These are phyloP conservation scores for Termitomyces sp. DNA, from an alignment of 768 basidiomycete genomes.

Conservation along the genomic window DNA sequence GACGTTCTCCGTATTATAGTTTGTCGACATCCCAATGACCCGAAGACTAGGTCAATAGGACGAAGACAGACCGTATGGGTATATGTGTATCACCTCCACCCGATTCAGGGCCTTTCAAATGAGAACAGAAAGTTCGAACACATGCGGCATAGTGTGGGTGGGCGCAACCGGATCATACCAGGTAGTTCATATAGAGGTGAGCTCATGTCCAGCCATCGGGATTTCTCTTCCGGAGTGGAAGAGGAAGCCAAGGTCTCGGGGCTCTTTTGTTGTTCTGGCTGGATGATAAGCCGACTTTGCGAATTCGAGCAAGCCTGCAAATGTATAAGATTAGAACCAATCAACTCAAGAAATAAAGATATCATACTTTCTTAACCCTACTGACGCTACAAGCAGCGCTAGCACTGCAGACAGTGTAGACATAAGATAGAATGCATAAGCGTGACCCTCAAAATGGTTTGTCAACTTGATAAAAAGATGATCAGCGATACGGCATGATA, in stretches of 20 bases:
- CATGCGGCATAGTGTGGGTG: background rate
- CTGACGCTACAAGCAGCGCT: conserved; percentile 55
- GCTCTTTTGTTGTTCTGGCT: conserved; percentile 21
- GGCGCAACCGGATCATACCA: conserved; percentile 4
- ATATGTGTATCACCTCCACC: background rate
- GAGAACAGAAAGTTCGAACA: background rate
- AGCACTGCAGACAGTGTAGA: conserved; percentile 52
- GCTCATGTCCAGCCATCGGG: conserved; percentile 36
- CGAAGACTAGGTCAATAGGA: background rate
- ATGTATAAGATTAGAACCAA: background rate
- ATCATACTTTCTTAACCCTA: conserved; percentile 58
- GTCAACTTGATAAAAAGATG: conserved; percentile 43
- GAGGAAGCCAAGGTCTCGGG: conserved; percentile 36
- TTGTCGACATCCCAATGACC: background rate
- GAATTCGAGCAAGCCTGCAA: conserved; percentile 36
- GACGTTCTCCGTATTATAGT: background rate
- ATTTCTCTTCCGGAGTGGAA: conserved; percentile 37
- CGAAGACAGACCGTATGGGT: background rate
- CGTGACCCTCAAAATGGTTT: conserved; percentile 66
- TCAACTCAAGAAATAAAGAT: conserved; percentile 4
- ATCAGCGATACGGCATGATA: conserved; percentile 8
- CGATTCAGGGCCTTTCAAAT: background rate
- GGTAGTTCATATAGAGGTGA: background rate
- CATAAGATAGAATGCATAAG: conserved; percentile 70
- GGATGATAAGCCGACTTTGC: conserved; percentile 40